phyloP scores from a whole-genome alignment of 768 basidiomycete species.

The Roridomyces roridus region DNA sequence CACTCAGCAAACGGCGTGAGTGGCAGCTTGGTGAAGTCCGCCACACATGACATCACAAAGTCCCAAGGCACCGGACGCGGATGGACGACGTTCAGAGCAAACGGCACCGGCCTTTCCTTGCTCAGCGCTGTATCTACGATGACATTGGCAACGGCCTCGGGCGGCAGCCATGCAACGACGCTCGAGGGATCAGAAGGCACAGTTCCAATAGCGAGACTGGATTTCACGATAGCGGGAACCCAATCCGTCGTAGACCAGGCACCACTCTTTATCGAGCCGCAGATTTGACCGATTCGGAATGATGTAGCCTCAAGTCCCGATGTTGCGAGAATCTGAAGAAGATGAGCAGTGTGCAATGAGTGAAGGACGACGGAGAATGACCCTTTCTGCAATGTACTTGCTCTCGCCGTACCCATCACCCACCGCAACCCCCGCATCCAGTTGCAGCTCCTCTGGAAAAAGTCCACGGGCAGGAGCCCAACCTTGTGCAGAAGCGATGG shows the following conservation, averaged over 20 bases:
- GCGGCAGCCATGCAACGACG: no score
- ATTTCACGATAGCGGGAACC: no score
- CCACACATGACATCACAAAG: background rate
- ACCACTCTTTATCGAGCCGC: conserved; percentile 39
- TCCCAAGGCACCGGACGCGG: background rate
- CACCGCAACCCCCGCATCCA: conserved; percentile 30
- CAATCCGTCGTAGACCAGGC: conserved; percentile 43
- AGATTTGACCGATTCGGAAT: conserved; percentile 45
- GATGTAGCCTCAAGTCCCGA: no score
- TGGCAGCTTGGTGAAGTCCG: background rate
- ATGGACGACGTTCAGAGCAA: background rate
- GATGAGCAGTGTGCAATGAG: background rate
- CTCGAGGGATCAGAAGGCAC: no score
- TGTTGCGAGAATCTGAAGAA: background rate
- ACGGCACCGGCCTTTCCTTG: background rate
- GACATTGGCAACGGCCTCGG: background rate
- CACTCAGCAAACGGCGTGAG: background rate
- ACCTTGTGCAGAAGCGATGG: conserved; percentile 14
- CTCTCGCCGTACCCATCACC: conserved; percentile 40
- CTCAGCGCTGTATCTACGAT: background rate
- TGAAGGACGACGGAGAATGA: conserved; percentile 18
- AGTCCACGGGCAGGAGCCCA: conserved; percentile 34
- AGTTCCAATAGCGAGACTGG: no score
- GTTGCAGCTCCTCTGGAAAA: conserved; percentile 41
- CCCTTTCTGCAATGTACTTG: conserved; percentile 41